These are phyloP conservation scores for Penicillium sp. DNA, from an alignment of 2,329 filamentous ascomycete genomes.

Conservation along the genomic window DNA sequence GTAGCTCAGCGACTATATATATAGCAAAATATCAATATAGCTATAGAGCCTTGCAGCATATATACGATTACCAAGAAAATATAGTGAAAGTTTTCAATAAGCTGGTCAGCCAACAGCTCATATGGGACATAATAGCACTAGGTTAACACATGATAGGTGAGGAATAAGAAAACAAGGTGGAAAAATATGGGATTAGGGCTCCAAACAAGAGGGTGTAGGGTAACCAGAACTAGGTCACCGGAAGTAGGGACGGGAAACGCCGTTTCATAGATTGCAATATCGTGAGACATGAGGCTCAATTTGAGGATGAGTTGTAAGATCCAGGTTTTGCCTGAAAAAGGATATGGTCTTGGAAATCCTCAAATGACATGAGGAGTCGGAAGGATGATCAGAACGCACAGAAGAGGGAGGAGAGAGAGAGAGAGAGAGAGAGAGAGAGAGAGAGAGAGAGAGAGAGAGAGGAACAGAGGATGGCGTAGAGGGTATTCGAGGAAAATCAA, in stretches of 20 bases:
- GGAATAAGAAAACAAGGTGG: conserved; percentile 12
- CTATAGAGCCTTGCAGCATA: neutral
- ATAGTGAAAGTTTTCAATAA: neutral
- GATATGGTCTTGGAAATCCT: neutral
- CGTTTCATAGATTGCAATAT: conserved; percentile 22
- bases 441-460: neutral
- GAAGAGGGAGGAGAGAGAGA: neutral
- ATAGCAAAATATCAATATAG: neutral
- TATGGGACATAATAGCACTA: conserved; percentile 1
- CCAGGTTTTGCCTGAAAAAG: conserved; percentile 8
- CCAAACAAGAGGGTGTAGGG: neutral
- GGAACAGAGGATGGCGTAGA: neutral
- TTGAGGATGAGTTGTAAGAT: conserved; percentile 11
- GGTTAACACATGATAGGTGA: conserved; percentile 7
- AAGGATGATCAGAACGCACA: neutral
- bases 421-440: neutral
- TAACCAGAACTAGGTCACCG: conserved; percentile 14
- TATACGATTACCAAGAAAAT: neutral
- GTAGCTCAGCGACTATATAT: neutral
- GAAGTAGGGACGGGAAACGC: conserved; percentile 18
- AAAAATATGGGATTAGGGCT: conserved; percentile 2
- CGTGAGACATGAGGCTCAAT: conserved; percentile 27
- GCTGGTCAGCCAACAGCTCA: neutral
- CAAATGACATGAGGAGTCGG: neutral
- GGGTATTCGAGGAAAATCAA: conserved; percentile 2